A percentile compares a stretch with the other conserved stretches of the same genome.
Evolutionary conservation across 83 land plant species (phyloP).

Genomic region (Picea mariana): DNA sequence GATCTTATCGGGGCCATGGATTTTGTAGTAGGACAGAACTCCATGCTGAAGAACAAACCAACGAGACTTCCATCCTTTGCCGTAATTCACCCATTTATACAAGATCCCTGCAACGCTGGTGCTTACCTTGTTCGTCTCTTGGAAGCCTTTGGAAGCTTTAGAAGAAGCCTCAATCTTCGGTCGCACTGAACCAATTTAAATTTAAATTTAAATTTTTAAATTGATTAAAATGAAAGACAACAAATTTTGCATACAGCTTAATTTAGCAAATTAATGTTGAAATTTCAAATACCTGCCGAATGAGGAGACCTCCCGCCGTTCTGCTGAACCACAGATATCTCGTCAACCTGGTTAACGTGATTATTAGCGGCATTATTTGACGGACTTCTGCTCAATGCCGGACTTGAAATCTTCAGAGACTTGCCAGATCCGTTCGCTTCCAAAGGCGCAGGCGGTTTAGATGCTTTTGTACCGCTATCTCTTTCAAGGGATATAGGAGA

Average conservation of each 20-base stretch:
- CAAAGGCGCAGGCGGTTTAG: slow-evolving; percentile 14
- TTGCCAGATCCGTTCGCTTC: slow-evolving; percentile 25
- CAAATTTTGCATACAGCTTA: background rate
- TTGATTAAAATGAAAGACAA: no score
- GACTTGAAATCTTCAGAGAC: background rate
- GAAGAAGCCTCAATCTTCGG: slow-evolving; percentile 17
- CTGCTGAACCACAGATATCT: slow-evolving; percentile 7
- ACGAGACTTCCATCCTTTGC: slow-evolving; percentile 61
- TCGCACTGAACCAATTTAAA: slow-evolving; percentile 6
- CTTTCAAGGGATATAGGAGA: slow-evolving; percentile 39
- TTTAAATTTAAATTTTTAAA: no score
- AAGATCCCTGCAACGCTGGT: slow-evolving; percentile 43
- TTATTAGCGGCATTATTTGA: background rate
- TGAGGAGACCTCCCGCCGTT: slow-evolving; percentile 22
- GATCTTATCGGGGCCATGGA: slow-evolving; percentile 56
- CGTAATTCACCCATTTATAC: slow-evolving; percentile 60
- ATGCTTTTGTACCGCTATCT: slow-evolving; percentile 21
- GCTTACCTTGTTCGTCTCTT: slow-evolving; percentile 5
- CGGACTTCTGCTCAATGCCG: background rate
- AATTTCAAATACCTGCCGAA: background rate
- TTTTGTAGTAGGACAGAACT: slow-evolving; percentile 58
- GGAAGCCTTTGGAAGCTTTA: slow-evolving; percentile 8
- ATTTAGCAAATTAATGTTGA: background rate
- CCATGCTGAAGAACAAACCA: slow-evolving; percentile 55
- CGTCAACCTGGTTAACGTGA: background rate